Evolutionary conservation across 805 yeast genomes (phyloP), one percentile per base, ranked within the genome.

Genomic region (Ogataea nonfermentans): DNA sequence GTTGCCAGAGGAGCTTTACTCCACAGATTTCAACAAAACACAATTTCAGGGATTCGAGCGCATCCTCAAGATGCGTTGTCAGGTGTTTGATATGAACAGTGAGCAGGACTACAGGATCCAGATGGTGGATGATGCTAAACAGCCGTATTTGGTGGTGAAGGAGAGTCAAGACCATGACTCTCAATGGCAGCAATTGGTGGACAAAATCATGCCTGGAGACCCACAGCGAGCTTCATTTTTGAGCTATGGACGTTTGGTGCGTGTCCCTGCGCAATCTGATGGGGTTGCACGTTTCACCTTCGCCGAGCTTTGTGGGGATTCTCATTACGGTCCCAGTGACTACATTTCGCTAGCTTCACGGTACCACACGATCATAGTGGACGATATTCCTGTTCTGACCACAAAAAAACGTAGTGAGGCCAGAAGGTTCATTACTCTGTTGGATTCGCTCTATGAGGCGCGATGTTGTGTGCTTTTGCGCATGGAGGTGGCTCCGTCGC

Each of bases 401-500:
- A 55, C 74, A 3, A 69, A 61, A 32, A 71, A 69, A 76, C 79
- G 78, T 48, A 79, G 79, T 49, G 86, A 81, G 50, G 89, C 89
- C 2, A 63, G 86, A 37, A 59, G 84, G 40, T 76, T 82, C 51
- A 82, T 83, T 36, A 78, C 84, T 0, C 58, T 83, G 13, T 54
- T 82, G 19, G 89, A 83, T 58, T 85, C 88, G 0, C 59, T 81
- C 9, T 82, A 83, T 55, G 89, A 83, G 53, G 71, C 81, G 12
- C 71, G 74, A 49, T 81, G 87, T 53, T 76, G 76, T 49, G 62
- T 82, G n/a, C 68, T 68, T 17, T 52, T 83, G 45, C 60, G 79
- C 40, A 57, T 74, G 23, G 81, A 71, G 32, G 76, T 65, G 0
- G 63, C 59, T 1, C 67, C 78, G 7, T 78, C 77, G 25, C 55